Conservation (phyloP, 1,139 yeast genomes). For the Yamadazyma pseudoaaseri region DNA sequence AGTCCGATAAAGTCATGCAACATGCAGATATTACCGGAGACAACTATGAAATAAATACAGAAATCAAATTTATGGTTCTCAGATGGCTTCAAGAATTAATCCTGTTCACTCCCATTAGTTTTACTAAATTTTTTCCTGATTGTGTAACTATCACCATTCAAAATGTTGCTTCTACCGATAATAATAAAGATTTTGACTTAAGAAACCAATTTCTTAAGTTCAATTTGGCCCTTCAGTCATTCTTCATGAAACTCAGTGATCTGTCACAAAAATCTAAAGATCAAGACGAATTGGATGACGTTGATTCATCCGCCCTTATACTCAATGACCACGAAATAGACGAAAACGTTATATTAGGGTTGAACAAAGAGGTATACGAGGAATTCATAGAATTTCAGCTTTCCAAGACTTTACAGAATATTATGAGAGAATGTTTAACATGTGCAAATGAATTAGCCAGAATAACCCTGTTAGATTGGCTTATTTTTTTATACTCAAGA, state of each 20-base stretch:
- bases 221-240: slow-evolving; percentile 33
- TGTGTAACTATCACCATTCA: slow-evolving; percentile 39
- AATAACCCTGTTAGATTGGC: slow-evolving; percentile 88
- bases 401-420: slow-evolving; percentile 31
- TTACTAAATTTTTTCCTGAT: slow-evolving; percentile 57
- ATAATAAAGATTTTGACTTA: slow-evolving; percentile 38
- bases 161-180: slow-evolving; percentile 38
- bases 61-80: slow-evolving; percentile 76
- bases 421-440: slow-evolving; percentile 37
- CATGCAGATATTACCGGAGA: slow-evolving; percentile 32
- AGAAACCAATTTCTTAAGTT: slow-evolving; percentile 38
- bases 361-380: slow-evolving; percentile 39
- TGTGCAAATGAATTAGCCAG: slow-evolving; percentile 70
- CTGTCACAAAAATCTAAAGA: slow-evolving; percentile 6
- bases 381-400: slow-evolving; percentile 42
- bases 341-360: slow-evolving; percentile 26
- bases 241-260: slow-evolving; percentile 31
- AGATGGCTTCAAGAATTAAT: slow-evolving; percentile 81
- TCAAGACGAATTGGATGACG: background rate
- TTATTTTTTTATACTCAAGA: slow-evolving; percentile 74
- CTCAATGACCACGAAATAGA: slow-evolving; percentile 12
- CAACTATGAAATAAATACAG: slow-evolving; percentile 55
- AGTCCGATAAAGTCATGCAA: slow-evolving; percentile 34
- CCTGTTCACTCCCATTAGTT: slow-evolving; percentile 72
- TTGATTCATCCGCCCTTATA: slow-evolving; percentile 5